phyloP scores from a whole-genome alignment of 2,329 filamentous ascomycete genomes.

The Colletotrichum lindemuthianum region DNA sequence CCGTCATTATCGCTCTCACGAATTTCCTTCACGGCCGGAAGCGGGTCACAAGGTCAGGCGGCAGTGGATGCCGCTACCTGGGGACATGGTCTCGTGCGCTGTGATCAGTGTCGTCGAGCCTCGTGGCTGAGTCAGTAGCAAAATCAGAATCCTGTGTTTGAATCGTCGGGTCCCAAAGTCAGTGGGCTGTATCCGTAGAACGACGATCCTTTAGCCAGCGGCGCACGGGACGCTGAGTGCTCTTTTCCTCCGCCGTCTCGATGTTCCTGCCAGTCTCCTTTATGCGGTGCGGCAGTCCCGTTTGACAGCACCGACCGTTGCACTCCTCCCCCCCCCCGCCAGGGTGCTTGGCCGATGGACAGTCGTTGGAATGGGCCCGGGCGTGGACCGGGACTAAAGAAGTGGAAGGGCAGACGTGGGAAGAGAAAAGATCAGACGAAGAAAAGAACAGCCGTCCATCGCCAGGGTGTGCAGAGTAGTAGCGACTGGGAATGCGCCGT shows the following conservation, averaged over 20 bases:
- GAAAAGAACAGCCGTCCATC: conserved; percentile 21
- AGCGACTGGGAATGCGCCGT: not conserved
- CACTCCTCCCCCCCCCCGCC: conserved; percentile 11
- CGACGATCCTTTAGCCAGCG: conserved; percentile 22
- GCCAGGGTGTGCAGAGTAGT: not conserved
- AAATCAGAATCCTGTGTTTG: conserved; percentile 7
- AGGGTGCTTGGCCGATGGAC: conserved; percentile 24
- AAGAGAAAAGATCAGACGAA: conserved; percentile 40
- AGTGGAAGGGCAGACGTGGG: conserved; percentile 23
- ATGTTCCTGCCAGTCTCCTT: conserved; percentile 19
- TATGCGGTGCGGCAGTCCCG: conserved; percentile 14
- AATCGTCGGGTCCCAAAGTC: conserved; percentile 6
- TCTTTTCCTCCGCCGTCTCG: not conserved
- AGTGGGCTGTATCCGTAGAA: conserved; percentile 9
- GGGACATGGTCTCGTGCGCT: conserved; percentile 8
- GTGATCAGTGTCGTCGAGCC: conserved; percentile 12
- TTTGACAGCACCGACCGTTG: conserved; percentile 4
- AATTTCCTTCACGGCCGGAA: conserved; percentile 13
- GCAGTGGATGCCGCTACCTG: conserved; percentile 14
- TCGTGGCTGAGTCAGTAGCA: conserved; percentile 34
- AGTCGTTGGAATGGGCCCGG: conserved; percentile 17
- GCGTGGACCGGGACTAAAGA: conserved; percentile 20
- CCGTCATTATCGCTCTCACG: conserved; percentile 13
- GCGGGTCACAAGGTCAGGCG: conserved; percentile 22
- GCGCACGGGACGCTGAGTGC: conserved; percentile 13